These are phyloP conservation scores for Pelagomonas calceolata DNA, from an alignment of 108 stramenopile genomes.

Conservation along the genomic window DNA sequence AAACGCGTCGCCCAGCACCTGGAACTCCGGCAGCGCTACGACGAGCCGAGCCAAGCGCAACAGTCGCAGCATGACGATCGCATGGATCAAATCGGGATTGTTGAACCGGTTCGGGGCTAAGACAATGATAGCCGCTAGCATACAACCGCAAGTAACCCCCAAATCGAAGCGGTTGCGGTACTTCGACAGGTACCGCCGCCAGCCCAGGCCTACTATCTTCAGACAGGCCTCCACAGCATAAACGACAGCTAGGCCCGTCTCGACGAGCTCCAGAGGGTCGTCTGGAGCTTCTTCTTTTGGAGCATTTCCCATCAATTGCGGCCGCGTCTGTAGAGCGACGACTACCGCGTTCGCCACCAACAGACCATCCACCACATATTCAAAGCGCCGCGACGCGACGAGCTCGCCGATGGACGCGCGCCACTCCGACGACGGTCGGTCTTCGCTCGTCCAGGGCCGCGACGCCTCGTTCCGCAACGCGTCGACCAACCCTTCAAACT, in stretches of 20 bases:
- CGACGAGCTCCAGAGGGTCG: constrained; percentile 26
- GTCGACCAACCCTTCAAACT: background rate
- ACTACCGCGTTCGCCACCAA: background rate
- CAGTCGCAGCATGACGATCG: constrained; percentile 61
- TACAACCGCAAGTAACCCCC: constrained; percentile 40
- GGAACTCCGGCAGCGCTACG: constrained; percentile 41
- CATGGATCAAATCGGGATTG: constrained; percentile 48
- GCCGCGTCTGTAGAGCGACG: background rate
- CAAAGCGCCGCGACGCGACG: background rate
- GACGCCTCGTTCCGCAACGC: too few species aligned
- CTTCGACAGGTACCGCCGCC: constrained; percentile 46
- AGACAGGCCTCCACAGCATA: constrained; percentile 49
- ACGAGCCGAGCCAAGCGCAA: constrained; percentile 54
- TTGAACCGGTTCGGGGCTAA: constrained; percentile 52
- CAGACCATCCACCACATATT: background rate
- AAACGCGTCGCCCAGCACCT: constrained; percentile 40
- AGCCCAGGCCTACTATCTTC: constrained; percentile 53
- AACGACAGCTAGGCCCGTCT: constrained; percentile 51
- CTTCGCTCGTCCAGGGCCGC: too few species aligned
- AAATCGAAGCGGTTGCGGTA: constrained; percentile 58
- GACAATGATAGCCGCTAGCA: constrained; percentile 48
- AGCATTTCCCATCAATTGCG: background rate
- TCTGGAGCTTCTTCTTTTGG: background rate
- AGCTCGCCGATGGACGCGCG: background rate
- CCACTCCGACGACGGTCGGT: too few species aligned